A percentile compares a stretch with the other conserved stretches of the same genome.
Conservation (phyloP, 345 rosid species). For the Viola odorata region DNA sequence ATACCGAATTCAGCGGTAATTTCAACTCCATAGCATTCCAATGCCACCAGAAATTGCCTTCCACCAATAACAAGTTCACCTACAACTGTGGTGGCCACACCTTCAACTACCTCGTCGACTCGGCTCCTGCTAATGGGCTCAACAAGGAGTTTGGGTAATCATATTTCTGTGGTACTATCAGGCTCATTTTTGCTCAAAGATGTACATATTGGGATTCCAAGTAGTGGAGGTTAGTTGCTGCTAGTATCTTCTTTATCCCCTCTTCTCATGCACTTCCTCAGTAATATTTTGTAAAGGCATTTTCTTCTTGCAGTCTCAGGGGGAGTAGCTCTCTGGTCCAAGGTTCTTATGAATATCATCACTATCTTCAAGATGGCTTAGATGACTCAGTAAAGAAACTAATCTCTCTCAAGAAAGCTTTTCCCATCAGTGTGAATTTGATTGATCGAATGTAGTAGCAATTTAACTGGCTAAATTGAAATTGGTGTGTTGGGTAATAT, state of each 20-base stretch:
- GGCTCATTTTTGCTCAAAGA: conserved; percentile 65
- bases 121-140: conserved; percentile 18
- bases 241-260: conserved; percentile 10
- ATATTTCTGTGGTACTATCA: conserved; percentile 20
- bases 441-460: not conserved
- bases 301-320: conserved; percentile 53
- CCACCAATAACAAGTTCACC: conserved; percentile 53
- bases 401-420: not conserved
- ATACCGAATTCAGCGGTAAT: conserved; percentile 53
- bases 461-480: not conserved
- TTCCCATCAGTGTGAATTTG: too few relatives aligned
- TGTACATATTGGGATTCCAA: conserved; percentile 78
- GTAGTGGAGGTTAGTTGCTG: conserved; percentile 71
- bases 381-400: conserved; percentile 77
- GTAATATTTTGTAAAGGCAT: not conserved
- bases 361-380: conserved; percentile 90
- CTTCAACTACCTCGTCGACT: conserved; percentile 56
- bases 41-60: conserved; percentile 58
- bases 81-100: conserved; percentile 66
- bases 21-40: conserved; percentile 56
- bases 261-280: not conserved
- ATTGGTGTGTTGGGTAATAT: not conserved
- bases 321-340: conserved; percentile 69
- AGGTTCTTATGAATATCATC: conserved; percentile 89
- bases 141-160: conserved; percentile 27